A percentile compares a stretch with the other conserved stretches of the same genome.
Evolutionary conservation across 257 asterid genomes (phyloP).

Genomic region (Craterostigma plantagineum): DNA sequence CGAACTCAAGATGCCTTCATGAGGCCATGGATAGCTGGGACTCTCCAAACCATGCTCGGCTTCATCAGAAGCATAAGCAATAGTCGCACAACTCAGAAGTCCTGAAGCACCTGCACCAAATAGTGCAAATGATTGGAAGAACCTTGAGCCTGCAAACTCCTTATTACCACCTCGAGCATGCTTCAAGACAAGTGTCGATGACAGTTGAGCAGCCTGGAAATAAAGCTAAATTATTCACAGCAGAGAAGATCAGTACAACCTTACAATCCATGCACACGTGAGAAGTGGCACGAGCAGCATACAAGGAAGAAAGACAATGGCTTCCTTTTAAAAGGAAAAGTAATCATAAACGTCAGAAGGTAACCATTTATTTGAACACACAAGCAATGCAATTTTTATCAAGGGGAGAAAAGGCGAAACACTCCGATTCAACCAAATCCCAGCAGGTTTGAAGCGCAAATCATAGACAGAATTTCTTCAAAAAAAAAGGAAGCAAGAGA

Average conservation of each 20-base stretch:
- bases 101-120: constrained; percentile 34
- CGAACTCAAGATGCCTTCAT: constrained; percentile 35
- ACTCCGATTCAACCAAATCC: no score
- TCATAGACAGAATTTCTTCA: no score
- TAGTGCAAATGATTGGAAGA: constrained; percentile 17
- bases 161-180: constrained; percentile 13
- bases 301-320: no score
- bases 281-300: no score
- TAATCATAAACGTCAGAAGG: no score
- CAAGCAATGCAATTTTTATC: no score
- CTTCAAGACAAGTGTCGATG: constrained; percentile 9
- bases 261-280: no score
- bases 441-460: no score
- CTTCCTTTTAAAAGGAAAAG: no score
- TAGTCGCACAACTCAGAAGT: constrained; percentile 21
- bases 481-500: not conserved
- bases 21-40: constrained; percentile 44
- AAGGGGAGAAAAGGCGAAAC: no score
- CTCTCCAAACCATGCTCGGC: constrained; percentile 36
- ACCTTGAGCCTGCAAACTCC: constrained; percentile 13
- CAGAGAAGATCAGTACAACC: not conserved
- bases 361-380: no score
- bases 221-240: not conserved
- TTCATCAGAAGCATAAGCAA: constrained; percentile 29
- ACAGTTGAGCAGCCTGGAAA: constrained; percentile 8